These are phyloP conservation scores for Diaporthe vaccinii DNA, from an alignment of 2,329 filamentous ascomycete species.

Conservation along the genomic window DNA sequence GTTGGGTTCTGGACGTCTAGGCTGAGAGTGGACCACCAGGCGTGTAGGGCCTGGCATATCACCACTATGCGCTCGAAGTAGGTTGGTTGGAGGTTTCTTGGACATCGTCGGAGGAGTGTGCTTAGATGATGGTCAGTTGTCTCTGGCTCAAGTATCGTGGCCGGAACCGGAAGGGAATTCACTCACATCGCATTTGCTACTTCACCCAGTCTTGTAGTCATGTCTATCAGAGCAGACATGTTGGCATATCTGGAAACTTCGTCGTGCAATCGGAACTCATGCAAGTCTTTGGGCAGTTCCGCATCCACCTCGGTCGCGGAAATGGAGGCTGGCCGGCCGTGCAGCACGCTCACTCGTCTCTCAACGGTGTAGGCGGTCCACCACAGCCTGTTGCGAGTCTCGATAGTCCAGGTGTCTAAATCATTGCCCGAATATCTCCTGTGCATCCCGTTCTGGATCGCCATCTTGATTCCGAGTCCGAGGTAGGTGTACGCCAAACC, in stretches of 20 bases:
- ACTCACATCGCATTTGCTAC: conserved; percentile 56
- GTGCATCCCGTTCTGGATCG: conserved; percentile 73
- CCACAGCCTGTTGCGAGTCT: conserved; percentile 68
- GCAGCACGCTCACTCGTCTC: conserved; percentile 68
- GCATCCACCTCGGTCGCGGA: conserved; percentile 66
- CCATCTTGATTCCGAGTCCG: conserved; percentile 67
- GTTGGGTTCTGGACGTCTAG: conserved; percentile 56
- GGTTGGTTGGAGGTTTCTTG: conserved; percentile 54
- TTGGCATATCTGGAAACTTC: conserved; percentile 34
- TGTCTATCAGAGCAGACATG: conserved; percentile 41
- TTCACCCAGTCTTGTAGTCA: conserved; percentile 56
- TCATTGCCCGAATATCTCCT: conserved; percentile 62
- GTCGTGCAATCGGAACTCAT: conserved; percentile 46
- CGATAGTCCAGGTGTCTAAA: conserved; percentile 61
- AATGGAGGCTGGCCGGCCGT: conserved; percentile 68
- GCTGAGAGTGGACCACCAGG: conserved; percentile 57
- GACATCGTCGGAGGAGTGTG: conserved; percentile 54
- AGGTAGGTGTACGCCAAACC: conserved; percentile 70
- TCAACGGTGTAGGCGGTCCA: conserved; percentile 71
- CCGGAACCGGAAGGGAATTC: not conserved
- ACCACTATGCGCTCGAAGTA: conserved; percentile 55
- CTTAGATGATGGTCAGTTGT: conserved; percentile 48
- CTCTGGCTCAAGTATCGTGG: not conserved
- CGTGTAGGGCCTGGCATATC: conserved; percentile 53
- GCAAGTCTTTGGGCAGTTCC: conserved; percentile 62